Evolutionary conservation across 2,329 filamentous ascomycete species (phyloP), one percentile per base, ranked within the genome.

Genomic region (Blastomyces silverae): DNA sequence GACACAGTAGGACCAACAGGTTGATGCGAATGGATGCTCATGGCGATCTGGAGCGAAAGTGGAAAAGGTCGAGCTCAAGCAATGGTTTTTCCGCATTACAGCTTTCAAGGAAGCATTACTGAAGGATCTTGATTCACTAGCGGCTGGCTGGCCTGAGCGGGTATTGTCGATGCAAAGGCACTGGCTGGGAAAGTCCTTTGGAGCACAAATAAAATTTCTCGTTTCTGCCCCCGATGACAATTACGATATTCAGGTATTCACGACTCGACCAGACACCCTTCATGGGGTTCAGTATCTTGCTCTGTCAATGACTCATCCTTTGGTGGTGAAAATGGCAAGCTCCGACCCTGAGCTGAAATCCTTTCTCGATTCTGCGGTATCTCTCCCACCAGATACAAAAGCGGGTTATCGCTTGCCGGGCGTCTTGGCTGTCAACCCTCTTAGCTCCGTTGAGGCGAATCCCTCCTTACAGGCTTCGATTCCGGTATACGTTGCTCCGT

Each of bases 41-140:
- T 96, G 92, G 92, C 85, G 91, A 64, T 94, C 90, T 1, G 91
- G 91, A 11, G 91, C 90, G 61, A 87, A 89, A 73, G 91, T 95
- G 22, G 89, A 94, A 76, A 89, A 92, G 78, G 81, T 85, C 66
- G 85, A 85, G 69, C 80, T 95, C 59, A 91, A 89, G 77, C 92
- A 96, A 76, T 96, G 92, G 92, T 96, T 95, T 74, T 85, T 96
- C 68, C 87, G 87, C 67, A 95, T 94, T 71, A 93, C 91, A 3
- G 84, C 85, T 60, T 94, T 90, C 72, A 86, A 89, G 67, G 87
- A 93, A 63, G 81, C 85, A 3, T 79, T 96, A 8, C 79, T 95
- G 34, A 79, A 86, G 37, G 90, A 91, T 67, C 81, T 96, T 0
- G 85, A 91, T 39, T 76, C 80, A 3, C 81, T 96, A 46, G 81